Evolutionary conservation across 2,329 filamentous ascomycete genomes (phyloP).

Genomic region (Chalara sp.): DNA sequence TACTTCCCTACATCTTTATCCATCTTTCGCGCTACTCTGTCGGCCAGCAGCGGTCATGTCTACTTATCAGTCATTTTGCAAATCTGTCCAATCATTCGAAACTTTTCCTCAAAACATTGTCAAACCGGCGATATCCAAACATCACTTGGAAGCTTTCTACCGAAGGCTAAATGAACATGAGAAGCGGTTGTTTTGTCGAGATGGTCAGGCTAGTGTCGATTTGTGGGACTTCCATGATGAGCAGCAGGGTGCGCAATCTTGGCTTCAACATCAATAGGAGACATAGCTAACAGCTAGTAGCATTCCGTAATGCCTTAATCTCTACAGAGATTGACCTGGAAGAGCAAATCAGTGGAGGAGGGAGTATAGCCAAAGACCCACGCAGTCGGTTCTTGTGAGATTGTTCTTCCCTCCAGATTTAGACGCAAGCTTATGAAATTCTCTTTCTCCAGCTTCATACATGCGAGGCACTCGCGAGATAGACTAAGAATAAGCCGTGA

Average conservation of each 20-base stretch:
- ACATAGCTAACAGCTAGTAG: not conserved
- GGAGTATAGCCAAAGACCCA: not conserved
- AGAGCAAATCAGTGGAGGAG: not conserved
- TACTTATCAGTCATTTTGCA: not conserved
- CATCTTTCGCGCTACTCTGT: no score
- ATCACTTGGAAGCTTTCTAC: not conserved
- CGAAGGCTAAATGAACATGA: not conserved
- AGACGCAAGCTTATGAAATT: not conserved
- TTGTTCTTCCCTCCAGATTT: not conserved
- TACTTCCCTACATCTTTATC: no score
- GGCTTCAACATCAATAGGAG: not conserved
- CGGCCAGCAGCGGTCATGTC: not conserved
- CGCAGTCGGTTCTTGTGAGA: not conserved
- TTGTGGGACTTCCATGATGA: not conserved
- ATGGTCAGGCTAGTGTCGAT: not conserved
- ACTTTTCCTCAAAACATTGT: not conserved
- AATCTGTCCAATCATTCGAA: not conserved
- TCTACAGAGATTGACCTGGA: not conserved
- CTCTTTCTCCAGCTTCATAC: conserved; percentile 17
- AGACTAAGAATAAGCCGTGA: conserved; percentile 16
- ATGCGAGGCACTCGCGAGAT: conserved; percentile 14
- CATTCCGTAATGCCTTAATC: not conserved
- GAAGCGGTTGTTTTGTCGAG: not conserved
- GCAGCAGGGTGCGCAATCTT: not conserved
- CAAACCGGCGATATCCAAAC: not conserved